Base-by-base conservation (phyloP, 148 eudicot genomes). In the Cornus suecica region DNA sequence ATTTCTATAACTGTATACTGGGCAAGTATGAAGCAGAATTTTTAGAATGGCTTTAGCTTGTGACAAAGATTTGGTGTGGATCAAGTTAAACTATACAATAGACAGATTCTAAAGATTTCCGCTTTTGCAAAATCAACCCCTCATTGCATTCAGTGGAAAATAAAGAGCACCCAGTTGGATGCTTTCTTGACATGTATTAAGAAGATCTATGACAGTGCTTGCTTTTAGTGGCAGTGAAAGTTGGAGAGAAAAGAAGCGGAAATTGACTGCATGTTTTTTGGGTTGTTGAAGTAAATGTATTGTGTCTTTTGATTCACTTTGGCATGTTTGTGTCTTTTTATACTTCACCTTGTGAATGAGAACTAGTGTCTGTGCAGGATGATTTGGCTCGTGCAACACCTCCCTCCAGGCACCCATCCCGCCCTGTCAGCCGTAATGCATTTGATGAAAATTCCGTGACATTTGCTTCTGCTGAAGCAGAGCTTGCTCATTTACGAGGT, bases 401-500 rank as follows among this genome's bases (percentile, higher is more conserved):
- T 68, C 76, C 81, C 5, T 83, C 97, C 29, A 88, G 97, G 26
- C 92, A 88, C 54, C 92, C 94, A 28, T 92, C 97, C 74, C 90
- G 92, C 62, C 94, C 97, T 5, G 87, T 88, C 8, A 92, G 97
- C 84, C 89, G 94, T 74, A 92, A 86, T 81, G 81, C 97, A 75
- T 90, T 88, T 73, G 90, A 88, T 70, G 92, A 88, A 29, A 87
- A 77, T 80, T 71, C 76, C 64, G 88, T 80, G 52, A 73, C 74
- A 11, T 48, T 86, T 51, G 83, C 78, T 76, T 74, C 86, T 15
- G 88, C 83, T 70, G 94, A 90, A 78, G 81, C 89, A 78, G 92
- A 91, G 79, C 81, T 88, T 77, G 85, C 89, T 78, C 83, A 80
- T 56, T 66, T 85, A 70, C 86, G 79, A 4, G 77, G 70, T 23